Base-by-base conservation (phyloP, 768 basidiomycete genomes). In the Leccinum ochraceum region DNA sequence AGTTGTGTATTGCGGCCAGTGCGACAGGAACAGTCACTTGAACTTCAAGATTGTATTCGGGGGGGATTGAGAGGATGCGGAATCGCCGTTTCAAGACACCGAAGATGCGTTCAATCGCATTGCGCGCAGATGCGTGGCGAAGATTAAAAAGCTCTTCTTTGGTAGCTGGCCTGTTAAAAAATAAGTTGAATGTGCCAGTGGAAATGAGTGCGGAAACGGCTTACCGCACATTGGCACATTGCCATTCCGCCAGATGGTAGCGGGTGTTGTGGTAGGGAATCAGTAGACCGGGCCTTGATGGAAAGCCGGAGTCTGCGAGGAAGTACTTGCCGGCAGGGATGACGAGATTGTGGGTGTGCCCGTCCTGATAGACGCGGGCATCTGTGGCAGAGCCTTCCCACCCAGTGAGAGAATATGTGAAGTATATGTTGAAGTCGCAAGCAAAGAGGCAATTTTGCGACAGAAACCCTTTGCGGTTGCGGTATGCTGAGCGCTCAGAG, bases 351-450 rank as follows among this genome's bases (percentile, higher is more conserved):
- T 30, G 50, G 9, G 16, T 13, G 16, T 17, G 28, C 5, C 16
- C 17, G 17, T 51, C 50, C 7, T 22, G 16, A 51, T 24, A 51
- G 22, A 51, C 28, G 11, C 26, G 6, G 3, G 28, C 26, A 51
- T 51, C 50, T 6, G 26, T 17, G 4, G 44, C 55, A 5, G 44
- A 56, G 6, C 56, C 56, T 13, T 57, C 17, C 49, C 34, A 51
- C 11, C 56, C 56, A 10, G 48, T 57, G 11, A 57, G 49, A 11
- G 36, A 4, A 36, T 57, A 57, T 13, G 34, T 57, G 36, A 57
- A 57, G 7, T 3, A 17, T 0, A 57, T 6, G n/a, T 51, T 1
- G 11, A 57, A 57, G 16, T 39, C 34, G n/a, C 56, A 57, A 5
- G 28, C 28, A 30, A 55, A 55, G 4, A 55, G 42, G 13, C 26